Base-by-base conservation (phyloP, 495 filamentous ascomycete species). In the Aspergillus bridgeri region DNA sequence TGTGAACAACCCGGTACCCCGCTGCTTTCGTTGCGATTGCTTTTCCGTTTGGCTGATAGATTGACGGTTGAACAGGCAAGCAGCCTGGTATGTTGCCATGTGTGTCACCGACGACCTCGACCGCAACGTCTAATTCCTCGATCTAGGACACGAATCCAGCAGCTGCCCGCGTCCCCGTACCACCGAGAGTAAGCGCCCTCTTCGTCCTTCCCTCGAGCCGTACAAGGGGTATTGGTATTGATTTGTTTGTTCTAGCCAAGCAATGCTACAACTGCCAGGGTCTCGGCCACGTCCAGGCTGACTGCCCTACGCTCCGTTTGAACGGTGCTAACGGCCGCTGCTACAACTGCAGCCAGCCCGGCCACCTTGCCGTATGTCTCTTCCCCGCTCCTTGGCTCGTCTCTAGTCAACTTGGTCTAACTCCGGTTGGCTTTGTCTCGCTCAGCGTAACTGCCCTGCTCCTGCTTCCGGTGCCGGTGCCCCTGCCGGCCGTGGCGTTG, bases 211-310 rank as follows among this genome's bases (percentile, higher is more conserved):
- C 21, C 8, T 47, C 44, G 18, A 19, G 7, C 44, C 11, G 22
- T 50, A 9, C 24, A 21, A 6, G 48, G 24, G n/a, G n/a, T n/a
- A n/a, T n/a, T n/a, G n/a, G 17, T 50, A 50, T 25, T 57, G 22
- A 47, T 47, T 3, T 23, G 50, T 60, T 50, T 53, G 29, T 67
- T n/a, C 54, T 64, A 87, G 84, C 90, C 43, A 99, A 99, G 85
- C 95, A 99, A 79, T 99, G 95, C 85, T 99, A 99, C 73, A 94
- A 98, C 79, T 99, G 95, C 81, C 94, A 98, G 77, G 95, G 95
- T 38, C 81, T 97, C 59, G 95, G 95, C 57, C 95, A 99, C 70
- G 94, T 99, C 67, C 95, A 99, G 79, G 95, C 95, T 60, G 95
- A 98, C 73, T 99, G 95, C 83, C 95, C 95, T 60, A 99, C 95